Base-by-base conservation (phyloP, 2,329 filamentous ascomycete species). In the Drechslerella stenobrocha region DNA sequence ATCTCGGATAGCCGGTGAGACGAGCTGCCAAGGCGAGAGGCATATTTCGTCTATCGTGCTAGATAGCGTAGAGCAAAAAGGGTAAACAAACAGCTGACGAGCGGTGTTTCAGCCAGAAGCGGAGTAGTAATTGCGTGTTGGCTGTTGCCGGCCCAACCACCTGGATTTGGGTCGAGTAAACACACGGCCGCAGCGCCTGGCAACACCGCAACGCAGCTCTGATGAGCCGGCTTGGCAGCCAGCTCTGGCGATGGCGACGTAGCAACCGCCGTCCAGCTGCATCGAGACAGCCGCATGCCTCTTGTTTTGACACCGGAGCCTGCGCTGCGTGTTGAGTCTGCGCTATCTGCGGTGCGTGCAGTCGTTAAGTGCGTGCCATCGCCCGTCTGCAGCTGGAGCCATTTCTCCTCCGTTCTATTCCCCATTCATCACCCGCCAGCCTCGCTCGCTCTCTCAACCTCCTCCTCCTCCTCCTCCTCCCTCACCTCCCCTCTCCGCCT, bases 291-390 rank as follows among this genome's bases (percentile, higher is more conserved):
- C n/a, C n/a, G n/a, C n/a, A n/a, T n/a, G n/a, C n/a, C n/a, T n/a
- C n/a, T n/a, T n/a, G n/a, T n/a, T n/a, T n/a, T n/a, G n/a, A n/a
- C 30, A 52, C 32, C 20, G 51, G 23, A n/a, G n/a, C n/a, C n/a
- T n/a, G n/a, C 34, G 35, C 35, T 46, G 23, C 48, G 44, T 65
- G 60, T 65, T 65, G 60, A 65, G 52, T 57, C 22, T 40, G 52
- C 37, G 24, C 45, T 46, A 65, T 52, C 52, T 52, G 32, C 30
- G 28, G 28, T 5, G 28, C 28, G 28, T 30, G 28, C 28, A 11
- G 28, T 30, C n/a, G 47, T 58, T 66, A 66, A 66, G 57, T 66
- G 61, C 53, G 40, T 59, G 53, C 61, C 61, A 53, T 67, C 61
- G 53, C 53, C 61, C 55, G 50, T 46, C 28, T 46, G 28, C 24